Evolutionary conservation across 2,329 filamentous ascomycete species (phyloP), one percentile per base, ranked within the genome.

Genomic region (Colletotrichum tropicale): DNA sequence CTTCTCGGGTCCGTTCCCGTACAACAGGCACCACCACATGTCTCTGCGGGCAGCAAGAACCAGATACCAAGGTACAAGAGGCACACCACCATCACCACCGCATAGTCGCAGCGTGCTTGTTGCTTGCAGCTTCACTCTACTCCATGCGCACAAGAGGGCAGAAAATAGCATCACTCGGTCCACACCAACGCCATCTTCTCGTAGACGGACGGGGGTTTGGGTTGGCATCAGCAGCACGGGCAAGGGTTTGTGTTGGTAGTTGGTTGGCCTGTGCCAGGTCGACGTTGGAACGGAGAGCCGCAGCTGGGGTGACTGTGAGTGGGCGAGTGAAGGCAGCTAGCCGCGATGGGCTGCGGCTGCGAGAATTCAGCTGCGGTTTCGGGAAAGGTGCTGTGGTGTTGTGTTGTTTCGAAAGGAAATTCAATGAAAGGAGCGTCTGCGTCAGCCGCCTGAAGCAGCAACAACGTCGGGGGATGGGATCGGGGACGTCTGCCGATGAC

Each of bases 141-240:
- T 66, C n/a, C 48, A 66, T 38, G 67, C 72, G 60, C 15, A 71
- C 68, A 66, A 21, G 48, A 34, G 24, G 67, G 56, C 62, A 74
- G 64, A 60, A 68, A 75, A 74, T 75, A 73, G 70, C 56, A 72
- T 65, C 43, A 58, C 12, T 32, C 43, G 60, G 48, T 56, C 66
- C 66, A 68, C 36, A 26, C 58, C 71, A 61, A 72, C 55, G 8
- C 67, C 71, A 60, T 61, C 18, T 36, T 43, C 43, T 64, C 36
- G 61, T 61, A 38, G 43, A 71, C n/a, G 28, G 36, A 18, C 55
- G 30, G 30, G n/a, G 21, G 30, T 64, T 21, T 52, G 43, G 43
- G 38, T 43, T 43, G 38, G 38, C 38, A 43, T 5, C 38, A n/a
- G 38, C 36, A 38, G 36, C 5, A n/a, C 38, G 38, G 38, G 43